Base-by-base conservation (phyloP, 495 filamentous ascomycete species). In the Hyaloscypha bicolor region DNA sequence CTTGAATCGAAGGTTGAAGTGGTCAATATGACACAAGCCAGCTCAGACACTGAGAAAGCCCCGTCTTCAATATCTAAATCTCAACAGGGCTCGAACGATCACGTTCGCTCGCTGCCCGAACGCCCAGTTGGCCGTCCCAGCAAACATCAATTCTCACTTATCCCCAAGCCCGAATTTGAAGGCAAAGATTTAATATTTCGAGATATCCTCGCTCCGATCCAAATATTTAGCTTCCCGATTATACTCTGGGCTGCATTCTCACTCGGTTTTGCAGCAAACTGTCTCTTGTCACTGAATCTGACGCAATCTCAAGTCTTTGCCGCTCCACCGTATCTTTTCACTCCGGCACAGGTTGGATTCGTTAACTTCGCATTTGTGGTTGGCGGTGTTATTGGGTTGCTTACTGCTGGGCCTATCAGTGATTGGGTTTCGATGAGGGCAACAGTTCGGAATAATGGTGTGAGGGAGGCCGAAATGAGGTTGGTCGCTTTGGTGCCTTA, bases 241-340 rank as follows among this genome's bases (percentile, higher is more conserved):
- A 83, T 88, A 45, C 82, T 88, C 67, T 85, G 87, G 63, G 78
- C 85, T 12, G 81, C 81, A 25, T 87, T 90, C 73, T 79, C 87
- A 22, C 81, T 88, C 11, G 85, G 82, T 8, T 88, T 84, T 81
- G 79, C 81, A 21, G 84, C 85, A 39, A 84, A 79, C 64, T 79
- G 73, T 30, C 85, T 87, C 73, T 75, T 90, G 57, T 83, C 81
- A 0, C 67, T 88, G 63, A 90, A 89, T 73, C 76, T 90, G 19
- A 88, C 86, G 1, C 86, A 89, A 68, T 80, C 80, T 30, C 84
- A 88, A 71, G 84, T 78, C 6, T 87, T 90, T 68, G 82, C 82
- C 21, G 82, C 80, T 2, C 86, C 87, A 19, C 87, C 87, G 0
- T 90, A 89, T 70, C 80, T 82, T 65, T 84, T 83, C 74, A 80